Base-by-base conservation (phyloP, 306 rosid species). In the Ceratonia siliqua region DNA sequence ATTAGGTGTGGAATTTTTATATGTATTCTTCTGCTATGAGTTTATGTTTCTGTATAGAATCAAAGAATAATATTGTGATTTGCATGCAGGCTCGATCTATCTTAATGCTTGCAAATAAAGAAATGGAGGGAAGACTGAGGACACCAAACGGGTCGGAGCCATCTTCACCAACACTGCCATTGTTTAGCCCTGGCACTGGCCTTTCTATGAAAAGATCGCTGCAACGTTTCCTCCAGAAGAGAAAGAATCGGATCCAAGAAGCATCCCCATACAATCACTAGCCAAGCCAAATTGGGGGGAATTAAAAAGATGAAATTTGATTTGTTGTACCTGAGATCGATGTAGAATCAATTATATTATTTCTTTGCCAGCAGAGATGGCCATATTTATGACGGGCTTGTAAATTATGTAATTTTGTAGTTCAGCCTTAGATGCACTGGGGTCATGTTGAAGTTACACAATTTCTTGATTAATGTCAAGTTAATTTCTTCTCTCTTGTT, bases 161-260 rank as follows among this genome's bases (percentile, higher is more conserved):
- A 13, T 64, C 64, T 15, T 81, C 88, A 5, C 75, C 91, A 20
- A 20, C 67, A 10, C n/a, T 69, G 62, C 78, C 35, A 35, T 32
- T 79, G 39, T 38, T 69, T 52, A 74, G 81, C 30, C 87, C 83
- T 11, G 22, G 42, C 1, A 57, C 81, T 17, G 78, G 84, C n/a
- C 87, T 77, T 11, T 89, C 87, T 39, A 92, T 92, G 96, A 85
- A 85, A 75, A 87, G 77, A 73, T 92, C 97, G 0, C 81, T 92
- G 2, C 97, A 90, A 62, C 73, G 85, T 59, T 92, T 92, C 79
- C 91, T 92, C 15, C 94, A 92, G 50, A 92, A 90, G 87, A 79
- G 97, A 41, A 85, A 87, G 85, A 78, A 78, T 62, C 83, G 97
- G 17, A 77, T 74, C 57, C 96, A 85, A 78, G 85, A 85, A 49